These are phyloP conservation scores for Citrus trifoliata DNA, from an alignment of 345 rosid species.

Conservation along the genomic window DNA sequence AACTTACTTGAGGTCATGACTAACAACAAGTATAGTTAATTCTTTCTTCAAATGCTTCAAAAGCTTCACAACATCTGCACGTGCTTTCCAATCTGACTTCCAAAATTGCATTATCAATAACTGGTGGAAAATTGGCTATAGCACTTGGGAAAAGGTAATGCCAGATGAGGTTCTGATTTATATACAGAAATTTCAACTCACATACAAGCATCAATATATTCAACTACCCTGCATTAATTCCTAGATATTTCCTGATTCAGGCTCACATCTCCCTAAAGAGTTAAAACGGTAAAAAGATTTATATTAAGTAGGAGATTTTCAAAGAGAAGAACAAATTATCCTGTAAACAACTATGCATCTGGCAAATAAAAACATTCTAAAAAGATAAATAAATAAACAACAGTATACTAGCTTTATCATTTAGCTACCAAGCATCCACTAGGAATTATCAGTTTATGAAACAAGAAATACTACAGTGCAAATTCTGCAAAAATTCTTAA, in stretches of 20 bases:
- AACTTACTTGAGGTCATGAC: conserved; percentile 90
- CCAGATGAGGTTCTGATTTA: neutral
- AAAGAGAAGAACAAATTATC: neutral
- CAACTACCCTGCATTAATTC: neutral
- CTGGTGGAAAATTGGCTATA: neutral
- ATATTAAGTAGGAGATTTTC: neutral
- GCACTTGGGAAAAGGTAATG: neutral
- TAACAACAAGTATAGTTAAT: conserved; percentile 78
- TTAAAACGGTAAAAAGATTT: neutral
- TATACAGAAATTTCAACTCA: neutral
- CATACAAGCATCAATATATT: neutral
- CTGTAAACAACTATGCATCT: neutral
- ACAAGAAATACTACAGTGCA: neutral
- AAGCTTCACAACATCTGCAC: conserved; percentile 88
- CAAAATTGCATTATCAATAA: conserved; percentile 9
- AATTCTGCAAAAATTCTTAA: neutral
- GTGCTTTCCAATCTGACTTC: conserved; percentile 83
- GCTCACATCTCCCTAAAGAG: neutral
- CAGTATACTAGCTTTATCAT: neutral
- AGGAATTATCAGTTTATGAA: neutral
- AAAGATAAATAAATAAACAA: neutral
- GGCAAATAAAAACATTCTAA: neutral
- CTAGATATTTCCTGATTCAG: neutral
- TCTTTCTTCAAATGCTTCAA: conserved; percentile 82
- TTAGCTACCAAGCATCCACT: neutral